These are phyloP conservation scores for Xylariaceae sp. DNA, from an alignment of 2,329 filamentous ascomycete species.

Conservation along the genomic window DNA sequence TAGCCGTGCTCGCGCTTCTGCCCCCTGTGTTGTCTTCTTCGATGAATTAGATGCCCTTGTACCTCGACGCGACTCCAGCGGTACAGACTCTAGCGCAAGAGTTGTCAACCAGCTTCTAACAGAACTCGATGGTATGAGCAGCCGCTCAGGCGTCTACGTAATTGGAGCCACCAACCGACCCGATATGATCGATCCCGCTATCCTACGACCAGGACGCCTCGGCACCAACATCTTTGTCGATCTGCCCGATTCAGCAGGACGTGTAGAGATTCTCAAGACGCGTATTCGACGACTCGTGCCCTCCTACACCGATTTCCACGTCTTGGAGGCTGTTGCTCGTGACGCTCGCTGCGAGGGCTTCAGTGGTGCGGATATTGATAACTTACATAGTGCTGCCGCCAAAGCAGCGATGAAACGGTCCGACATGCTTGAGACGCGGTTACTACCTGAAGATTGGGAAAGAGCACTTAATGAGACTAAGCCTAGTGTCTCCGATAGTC, in stretches of 20 bases:
- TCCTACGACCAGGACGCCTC: constrained; percentile 86
- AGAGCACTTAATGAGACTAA: constrained; percentile 46
- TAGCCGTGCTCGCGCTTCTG: constrained; percentile 76
- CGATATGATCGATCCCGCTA: constrained; percentile 94
- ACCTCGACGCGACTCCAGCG: constrained; percentile 73
- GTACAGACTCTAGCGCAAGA: constrained; percentile 79
- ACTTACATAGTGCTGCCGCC: constrained; percentile 40
- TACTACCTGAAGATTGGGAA: constrained; percentile 50
- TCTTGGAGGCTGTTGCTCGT: constrained; percentile 55
- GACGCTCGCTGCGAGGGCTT: constrained; percentile 71
- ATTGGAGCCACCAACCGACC: constrained; percentile 94
- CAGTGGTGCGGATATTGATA: constrained; percentile 65
- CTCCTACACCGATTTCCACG: constrained; percentile 25
- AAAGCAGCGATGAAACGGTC: constrained; percentile 27
- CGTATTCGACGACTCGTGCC: constrained; percentile 37
- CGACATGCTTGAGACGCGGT: constrained; percentile 12
- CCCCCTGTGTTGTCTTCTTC: constrained; percentile 96
- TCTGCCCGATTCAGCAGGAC: constrained; percentile 72
- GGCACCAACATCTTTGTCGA: constrained; percentile 89
- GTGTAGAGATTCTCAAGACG: constrained; percentile 81
- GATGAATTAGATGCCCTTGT: constrained; percentile 95
- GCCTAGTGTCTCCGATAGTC: constrained; percentile 48
- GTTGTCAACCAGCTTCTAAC: constrained; percentile 95
- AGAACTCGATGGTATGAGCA: constrained; percentile 83
- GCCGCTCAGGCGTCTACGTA: constrained; percentile 83